Evolutionary conservation across 345 rosid species (phyloP).

Genomic region (Ricinus communis): DNA sequence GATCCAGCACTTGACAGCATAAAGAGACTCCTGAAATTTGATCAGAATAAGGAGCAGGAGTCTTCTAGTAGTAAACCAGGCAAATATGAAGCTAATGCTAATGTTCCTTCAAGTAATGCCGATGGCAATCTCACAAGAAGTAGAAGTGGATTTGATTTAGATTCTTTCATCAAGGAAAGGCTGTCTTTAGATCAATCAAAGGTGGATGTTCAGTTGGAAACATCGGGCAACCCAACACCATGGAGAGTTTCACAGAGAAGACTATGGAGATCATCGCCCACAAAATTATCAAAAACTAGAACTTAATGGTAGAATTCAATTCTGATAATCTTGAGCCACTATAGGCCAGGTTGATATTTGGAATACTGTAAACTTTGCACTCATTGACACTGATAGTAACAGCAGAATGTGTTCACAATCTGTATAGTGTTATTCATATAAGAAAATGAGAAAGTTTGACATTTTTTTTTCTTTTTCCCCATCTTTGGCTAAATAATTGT

Average conservation of each 20-base stretch:
- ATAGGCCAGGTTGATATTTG: background rate
- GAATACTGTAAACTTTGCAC: background rate
- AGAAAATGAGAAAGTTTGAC: background rate
- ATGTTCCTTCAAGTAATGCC: slow-evolving; percentile 16
- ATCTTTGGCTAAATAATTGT: background rate
- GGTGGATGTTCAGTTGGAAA: slow-evolving; percentile 50
- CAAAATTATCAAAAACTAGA: slow-evolving; percentile 14
- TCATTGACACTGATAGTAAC: background rate
- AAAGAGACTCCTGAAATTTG: slow-evolving; percentile 75
- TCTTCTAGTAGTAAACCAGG: slow-evolving; percentile 27
- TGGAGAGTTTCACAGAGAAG: slow-evolving; percentile 41
- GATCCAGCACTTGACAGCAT: slow-evolving; percentile 94
- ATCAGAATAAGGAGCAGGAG: slow-evolving; percentile 40
- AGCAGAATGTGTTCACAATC: background rate
- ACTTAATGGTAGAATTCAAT: background rate
- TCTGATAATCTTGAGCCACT: no score
- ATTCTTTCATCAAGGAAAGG: slow-evolving; percentile 51
- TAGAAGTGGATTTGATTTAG: slow-evolving; percentile 52
- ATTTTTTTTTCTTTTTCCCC: no score
- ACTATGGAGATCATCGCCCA: slow-evolving; percentile 39
- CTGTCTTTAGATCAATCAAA: slow-evolving; percentile 59
- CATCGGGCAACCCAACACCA: slow-evolving; percentile 21
- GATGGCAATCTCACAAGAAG: slow-evolving; percentile 37
- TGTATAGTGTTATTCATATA: background rate
- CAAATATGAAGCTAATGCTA: slow-evolving; percentile 24